These are phyloP conservation scores for Citrullus amarus DNA, from an alignment of 306 rosid species.

Conservation along the genomic window DNA sequence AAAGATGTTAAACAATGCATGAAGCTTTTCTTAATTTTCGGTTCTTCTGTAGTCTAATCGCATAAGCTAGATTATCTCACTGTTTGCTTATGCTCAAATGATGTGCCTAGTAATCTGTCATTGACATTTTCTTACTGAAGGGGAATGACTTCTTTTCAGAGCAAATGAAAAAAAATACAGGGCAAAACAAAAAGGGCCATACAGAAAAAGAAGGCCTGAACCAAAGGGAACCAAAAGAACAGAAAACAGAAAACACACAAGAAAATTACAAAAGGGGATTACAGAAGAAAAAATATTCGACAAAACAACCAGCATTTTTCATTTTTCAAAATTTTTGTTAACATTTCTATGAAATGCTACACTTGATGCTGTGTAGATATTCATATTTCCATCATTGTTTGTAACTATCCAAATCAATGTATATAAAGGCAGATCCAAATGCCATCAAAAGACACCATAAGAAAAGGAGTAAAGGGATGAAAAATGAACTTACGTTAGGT, in stretches of 20 bases:
- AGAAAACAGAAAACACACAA: background rate
- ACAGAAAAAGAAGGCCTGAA: background rate
- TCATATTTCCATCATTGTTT: background rate
- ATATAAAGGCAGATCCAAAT: background rate
- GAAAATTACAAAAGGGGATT: background rate
- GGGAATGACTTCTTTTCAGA: background rate
- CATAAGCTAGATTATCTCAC: background rate
- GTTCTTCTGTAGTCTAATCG: background rate
- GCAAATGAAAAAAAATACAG: background rate
- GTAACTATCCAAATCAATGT: background rate
- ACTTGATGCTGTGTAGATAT: background rate
- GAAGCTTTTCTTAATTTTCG: background rate
- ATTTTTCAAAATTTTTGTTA: background rate
- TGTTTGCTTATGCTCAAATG: background rate
- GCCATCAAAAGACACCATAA: background rate
- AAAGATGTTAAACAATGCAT: background rate
- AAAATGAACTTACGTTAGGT: constrained; percentile 50
- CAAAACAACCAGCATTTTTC: background rate
- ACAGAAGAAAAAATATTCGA: background rate
- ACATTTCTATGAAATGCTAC: background rate
- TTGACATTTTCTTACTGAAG: background rate
- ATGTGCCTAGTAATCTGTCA: background rate
- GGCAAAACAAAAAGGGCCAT: background rate
- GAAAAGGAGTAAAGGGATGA: background rate
- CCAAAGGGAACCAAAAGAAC: background rate